phyloP scores from a whole-genome alignment of 257 asterid genomes.

The Dorcoceras hygrometricum region DNA sequence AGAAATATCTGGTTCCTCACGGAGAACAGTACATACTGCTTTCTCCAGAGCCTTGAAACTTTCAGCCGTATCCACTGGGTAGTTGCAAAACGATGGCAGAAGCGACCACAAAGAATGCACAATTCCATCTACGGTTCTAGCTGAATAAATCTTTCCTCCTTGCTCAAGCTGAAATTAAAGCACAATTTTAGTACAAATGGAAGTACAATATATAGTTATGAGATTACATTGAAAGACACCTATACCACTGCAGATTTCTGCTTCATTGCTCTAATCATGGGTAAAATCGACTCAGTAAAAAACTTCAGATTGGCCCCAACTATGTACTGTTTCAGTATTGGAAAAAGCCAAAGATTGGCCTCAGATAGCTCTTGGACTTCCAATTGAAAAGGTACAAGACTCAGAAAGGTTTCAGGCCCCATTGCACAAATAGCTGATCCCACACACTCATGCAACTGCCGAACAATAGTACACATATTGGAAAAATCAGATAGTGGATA shows the following conservation, averaged over 20 bases:
- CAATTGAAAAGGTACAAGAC: slow-evolving; percentile 70
- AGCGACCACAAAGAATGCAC: slow-evolving; percentile 94
- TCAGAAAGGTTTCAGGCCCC: slow-evolving; percentile 80
- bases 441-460: slow-evolving; percentile 88
- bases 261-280: slow-evolving; percentile 60
- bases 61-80: slow-evolving; percentile 78
- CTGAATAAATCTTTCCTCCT: slow-evolving; percentile 60
- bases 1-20: slow-evolving; percentile 58
- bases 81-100: slow-evolving; percentile 91
- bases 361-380: slow-evolving; percentile 59
- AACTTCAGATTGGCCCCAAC: slow-evolving; percentile 66
- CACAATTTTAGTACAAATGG: slow-evolving; percentile 18
- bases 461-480: slow-evolving; percentile 22
- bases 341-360: slow-evolving; percentile 89
- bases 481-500: slow-evolving; percentile 13
- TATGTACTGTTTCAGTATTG: slow-evolving; percentile 75
- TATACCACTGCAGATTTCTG: slow-evolving; percentile 63
- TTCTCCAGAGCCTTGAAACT: slow-evolving; percentile 61
- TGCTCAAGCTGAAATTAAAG: slow-evolving; percentile 58
- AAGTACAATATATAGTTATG: neutral
- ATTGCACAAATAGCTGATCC: slow-evolving; percentile 86
- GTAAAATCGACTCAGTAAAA: slow-evolving; percentile 58
- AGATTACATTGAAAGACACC: slow-evolving; percentile 15
- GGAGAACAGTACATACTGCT: slow-evolving; percentile 57
- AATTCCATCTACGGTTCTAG: slow-evolving; percentile 63